Evolutionary conservation across 2,329 filamentous ascomycete genomes (phyloP).

Genomic region (Neopestalotiopsis rosae): DNA sequence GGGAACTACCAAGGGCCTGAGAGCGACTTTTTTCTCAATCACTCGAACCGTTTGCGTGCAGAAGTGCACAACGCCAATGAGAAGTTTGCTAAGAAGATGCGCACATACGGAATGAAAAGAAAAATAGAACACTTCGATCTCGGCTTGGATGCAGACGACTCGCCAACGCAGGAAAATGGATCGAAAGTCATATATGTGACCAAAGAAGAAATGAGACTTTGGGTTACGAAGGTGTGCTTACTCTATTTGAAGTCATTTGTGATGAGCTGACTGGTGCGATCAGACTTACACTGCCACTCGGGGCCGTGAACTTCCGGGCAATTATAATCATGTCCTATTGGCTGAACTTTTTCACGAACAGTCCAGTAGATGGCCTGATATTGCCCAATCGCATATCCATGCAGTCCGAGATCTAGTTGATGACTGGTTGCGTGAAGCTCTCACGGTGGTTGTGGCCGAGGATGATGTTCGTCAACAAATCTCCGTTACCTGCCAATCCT

Average conservation of each 20-base stretch:
- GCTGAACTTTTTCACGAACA: not conserved
- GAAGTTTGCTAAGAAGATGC: not conserved
- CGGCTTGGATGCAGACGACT: not conserved
- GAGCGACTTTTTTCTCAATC: not conserved
- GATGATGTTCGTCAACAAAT: not conserved
- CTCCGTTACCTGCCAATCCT: not conserved
- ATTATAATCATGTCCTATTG: not conserved
- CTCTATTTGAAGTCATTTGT: not conserved
- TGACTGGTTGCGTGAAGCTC: not conserved
- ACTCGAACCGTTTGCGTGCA: not conserved
- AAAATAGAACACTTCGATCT: not conserved
- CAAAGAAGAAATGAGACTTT: not conserved
- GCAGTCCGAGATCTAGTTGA: not conserved
- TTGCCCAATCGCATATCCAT: not conserved
- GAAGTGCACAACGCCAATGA: not conserved
- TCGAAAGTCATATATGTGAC: not conserved
- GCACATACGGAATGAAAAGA: not conserved
- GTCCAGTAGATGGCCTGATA: not conserved
- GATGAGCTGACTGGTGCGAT: not conserved
- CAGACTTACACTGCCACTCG: not conserved
- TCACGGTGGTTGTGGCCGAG: not conserved
- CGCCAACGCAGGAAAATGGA: not conserved
- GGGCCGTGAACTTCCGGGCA: not conserved
- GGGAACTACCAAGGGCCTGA: constrained; percentile 25
- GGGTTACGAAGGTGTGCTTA: not conserved